A percentile compares a stretch with the other conserved stretches of the same genome.
These are phyloP conservation scores for Zymoseptoria pseudotritici DNA, from an alignment of 2,329 filamentous ascomycete genomes.

Conservation along the genomic window DNA sequence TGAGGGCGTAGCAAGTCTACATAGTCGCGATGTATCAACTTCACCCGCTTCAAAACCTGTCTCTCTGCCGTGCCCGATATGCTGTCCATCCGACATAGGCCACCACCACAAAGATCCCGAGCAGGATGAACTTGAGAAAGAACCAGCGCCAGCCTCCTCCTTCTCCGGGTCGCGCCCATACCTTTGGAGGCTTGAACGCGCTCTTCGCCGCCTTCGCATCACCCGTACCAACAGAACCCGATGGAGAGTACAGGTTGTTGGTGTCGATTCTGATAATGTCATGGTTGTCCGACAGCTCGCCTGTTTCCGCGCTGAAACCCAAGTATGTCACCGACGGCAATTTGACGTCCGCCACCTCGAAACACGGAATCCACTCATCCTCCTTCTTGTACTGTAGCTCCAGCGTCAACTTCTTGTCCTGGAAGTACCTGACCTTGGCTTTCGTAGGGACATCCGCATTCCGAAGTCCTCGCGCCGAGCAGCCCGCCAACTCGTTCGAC, in stretches of 20 bases:
- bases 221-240: slow-evolving; percentile 35
- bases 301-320: slow-evolving; percentile 75
- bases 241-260: slow-evolving; percentile 76
- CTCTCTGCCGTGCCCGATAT: slow-evolving; percentile 56
- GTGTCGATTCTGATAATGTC: slow-evolving; percentile 84
- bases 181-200: slow-evolving; percentile 1
- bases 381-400: slow-evolving; percentile 92
- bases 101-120: slow-evolving; percentile 62
- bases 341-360: slow-evolving; percentile 60
- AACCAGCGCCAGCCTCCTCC: slow-evolving; percentile 60
- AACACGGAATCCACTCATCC: slow-evolving; percentile 83
- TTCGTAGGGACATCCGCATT: slow-evolving; percentile 72
- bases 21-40: slow-evolving; percentile 2
- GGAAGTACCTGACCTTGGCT: slow-evolving; percentile 87
- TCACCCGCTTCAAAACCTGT: slow-evolving; percentile 34
- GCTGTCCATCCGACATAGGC: slow-evolving; percentile 80
- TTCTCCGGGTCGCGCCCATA: slow-evolving; percentile 14
- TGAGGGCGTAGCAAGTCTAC: slow-evolving; percentile 1
- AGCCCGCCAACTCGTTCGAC: slow-evolving; percentile 83
- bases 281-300: slow-evolving; percentile 94
- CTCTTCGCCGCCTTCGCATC: slow-evolving; percentile 40
- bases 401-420: slow-evolving; percentile 83
- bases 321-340: slow-evolving; percentile 67
- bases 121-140: slow-evolving; percentile 74
- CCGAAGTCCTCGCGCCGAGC: slow-evolving; percentile 85